phyloP scores from a whole-genome alignment of 352 stramenopile species.

The Pythium vanterpoolii region DNA sequence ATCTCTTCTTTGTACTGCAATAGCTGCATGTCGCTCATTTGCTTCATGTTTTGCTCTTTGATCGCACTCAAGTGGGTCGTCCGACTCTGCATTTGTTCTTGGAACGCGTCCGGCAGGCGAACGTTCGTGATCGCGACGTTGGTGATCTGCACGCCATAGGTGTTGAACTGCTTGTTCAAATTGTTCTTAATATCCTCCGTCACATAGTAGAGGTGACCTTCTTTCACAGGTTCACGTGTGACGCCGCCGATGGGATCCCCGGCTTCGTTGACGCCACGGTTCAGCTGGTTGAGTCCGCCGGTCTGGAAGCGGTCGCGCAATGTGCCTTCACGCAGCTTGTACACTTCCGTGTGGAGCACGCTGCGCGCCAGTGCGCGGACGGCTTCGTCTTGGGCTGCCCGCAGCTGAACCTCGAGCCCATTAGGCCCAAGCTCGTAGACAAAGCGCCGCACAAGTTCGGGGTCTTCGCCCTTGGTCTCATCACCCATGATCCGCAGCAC shows the following conservation, averaged over 20 bases:
- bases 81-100: conserved; percentile 63
- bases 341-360: conserved; percentile 87
- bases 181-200: conserved; percentile 63
- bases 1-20: conserved; percentile 57
- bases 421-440: conserved; percentile 86
- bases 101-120: conserved; percentile 54
- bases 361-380: conserved; percentile 77
- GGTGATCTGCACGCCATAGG: conserved; percentile 66
- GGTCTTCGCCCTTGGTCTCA: conserved; percentile 73
- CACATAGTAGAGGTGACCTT: conserved; percentile 40
- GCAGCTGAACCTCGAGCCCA: conserved; percentile 82
- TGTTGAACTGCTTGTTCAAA: conserved; percentile 69
- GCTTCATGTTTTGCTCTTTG: conserved; percentile 78
- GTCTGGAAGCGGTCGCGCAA: conserved; percentile 66
- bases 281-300: conserved; percentile 29
- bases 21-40: conserved; percentile 74
- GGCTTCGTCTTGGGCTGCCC: conserved; percentile 78
- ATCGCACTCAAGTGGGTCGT: conserved; percentile 65
- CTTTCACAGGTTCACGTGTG: conserved; percentile 2
- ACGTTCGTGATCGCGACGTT: conserved; percentile 71
- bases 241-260: conserved; percentile 15
- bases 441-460: conserved; percentile 82
- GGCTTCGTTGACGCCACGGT: conserved; percentile 12
- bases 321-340: conserved; percentile 70
- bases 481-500: conserved; percentile 90